Evolutionary conservation across 306 rosid genomes (phyloP), one percentile per base, ranked within the genome.

Genomic region (Glycine soja): DNA sequence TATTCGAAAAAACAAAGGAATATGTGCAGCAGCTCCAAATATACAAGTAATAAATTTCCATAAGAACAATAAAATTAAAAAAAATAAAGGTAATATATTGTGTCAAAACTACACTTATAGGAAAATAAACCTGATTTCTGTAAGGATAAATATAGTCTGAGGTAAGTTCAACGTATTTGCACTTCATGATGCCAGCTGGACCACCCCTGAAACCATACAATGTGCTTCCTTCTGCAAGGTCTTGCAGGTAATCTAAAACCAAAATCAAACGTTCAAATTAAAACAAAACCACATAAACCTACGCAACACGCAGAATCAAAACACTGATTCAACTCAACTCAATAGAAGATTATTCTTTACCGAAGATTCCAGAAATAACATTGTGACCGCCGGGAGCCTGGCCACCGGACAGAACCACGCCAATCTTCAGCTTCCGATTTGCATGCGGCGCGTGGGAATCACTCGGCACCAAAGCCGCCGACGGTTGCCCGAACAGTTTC

Each of bases 321-420:
- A 52, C 2, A 66, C 3, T 3, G 47, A 75, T 59, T 75, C 1
- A 57, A 18, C 16, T 10, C 42, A 63, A 75, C 52, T 75, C 0
- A 57, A 18, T 57, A 7, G 50, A 63, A 59, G 51, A 65, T 7
- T 47, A 85, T 64, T 54, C 78, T 80, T 10, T 56, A 96, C 99
- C 99, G 43, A 86, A 96, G 69, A 96, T 88, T 87, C 99, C 99
- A 76, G 94, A 89, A 67, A 96, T 96, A 46, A 96, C 99, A 82
- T 96, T 96, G 84, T 96, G 99, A 7, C 99, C 99, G 57, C 98
- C 99, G 2, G 99, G 99, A 73, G 99, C 98, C 79, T 93, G 98
- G 79, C 99, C 99, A 81, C 99, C 99, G 19, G 99, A 96, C 89
- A 96, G 86, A 57, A 96, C 99, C 11, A 93, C 97, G 14, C 98